Evolutionary conservation across 1,139 yeast species (phyloP).

Genomic region (Debaryomyces subglobosus): DNA sequence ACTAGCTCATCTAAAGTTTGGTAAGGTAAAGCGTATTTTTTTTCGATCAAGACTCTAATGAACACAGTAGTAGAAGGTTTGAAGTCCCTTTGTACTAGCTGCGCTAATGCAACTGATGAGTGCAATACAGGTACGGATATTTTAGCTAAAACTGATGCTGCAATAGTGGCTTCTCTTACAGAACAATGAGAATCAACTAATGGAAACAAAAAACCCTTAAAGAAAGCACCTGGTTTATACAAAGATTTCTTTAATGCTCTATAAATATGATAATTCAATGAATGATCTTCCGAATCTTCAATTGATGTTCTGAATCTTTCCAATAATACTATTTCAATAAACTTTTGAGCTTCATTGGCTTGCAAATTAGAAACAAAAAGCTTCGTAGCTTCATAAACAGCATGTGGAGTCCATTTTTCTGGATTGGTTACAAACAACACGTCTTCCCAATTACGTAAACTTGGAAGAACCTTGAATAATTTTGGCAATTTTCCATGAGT

Average conservation of each 20-base stretch:
- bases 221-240: slow-evolving; percentile 96
- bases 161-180: slow-evolving; percentile 92
- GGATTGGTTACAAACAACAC: slow-evolving; percentile 92
- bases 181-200: slow-evolving; percentile 83
- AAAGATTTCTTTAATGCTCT: slow-evolving; percentile 89
- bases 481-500: slow-evolving; percentile 96
- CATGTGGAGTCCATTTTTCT: slow-evolving; percentile 94
- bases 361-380: slow-evolving; percentile 87
- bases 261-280: slow-evolving; percentile 86
- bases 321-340: slow-evolving; percentile 71
- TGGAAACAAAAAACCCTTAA: slow-evolving; percentile 94
- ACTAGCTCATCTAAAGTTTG: slow-evolving; percentile 95
- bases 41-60: slow-evolving; percentile 85
- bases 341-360: slow-evolving; percentile 86
- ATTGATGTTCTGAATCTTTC: slow-evolving; percentile 86
- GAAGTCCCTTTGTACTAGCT: slow-evolving; percentile 81
- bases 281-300: slow-evolving; percentile 70
- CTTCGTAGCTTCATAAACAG: slow-evolving; percentile 92
- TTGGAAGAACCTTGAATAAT: slow-evolving; percentile 90
- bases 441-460: slow-evolving; percentile 93
- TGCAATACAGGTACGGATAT: slow-evolving; percentile 93
- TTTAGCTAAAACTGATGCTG: slow-evolving; percentile 86
- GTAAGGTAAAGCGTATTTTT: slow-evolving; percentile 94
- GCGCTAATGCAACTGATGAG: slow-evolving; percentile 92
- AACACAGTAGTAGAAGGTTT: slow-evolving; percentile 89